A percentile compares a stretch with the other conserved stretches of the same genome.
phyloP scores from a whole-genome alignment of 768 basidiomycete genomes.

The Suillus placidus region DNA sequence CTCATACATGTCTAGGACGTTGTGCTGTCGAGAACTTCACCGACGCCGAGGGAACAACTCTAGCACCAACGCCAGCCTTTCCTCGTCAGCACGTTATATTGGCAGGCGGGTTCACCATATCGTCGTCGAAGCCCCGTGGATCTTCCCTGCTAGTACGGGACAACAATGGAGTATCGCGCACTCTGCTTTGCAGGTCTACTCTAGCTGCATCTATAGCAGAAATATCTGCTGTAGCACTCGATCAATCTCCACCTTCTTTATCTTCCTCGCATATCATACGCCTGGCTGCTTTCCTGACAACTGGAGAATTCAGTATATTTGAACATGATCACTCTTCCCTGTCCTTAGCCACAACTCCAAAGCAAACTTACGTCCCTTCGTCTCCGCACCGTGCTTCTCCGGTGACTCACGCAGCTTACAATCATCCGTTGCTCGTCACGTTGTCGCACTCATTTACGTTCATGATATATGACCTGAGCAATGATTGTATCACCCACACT shows the following conservation, averaged over 20 bases:
- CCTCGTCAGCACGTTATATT: constrained; percentile 50
- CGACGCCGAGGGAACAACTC: constrained; percentile 12
- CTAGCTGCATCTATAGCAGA: constrained; percentile 33
- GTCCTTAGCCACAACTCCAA: constrained; percentile 42
- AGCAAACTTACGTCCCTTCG: constrained; percentile 51
- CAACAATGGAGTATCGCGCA: constrained; percentile 34
- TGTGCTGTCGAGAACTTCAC: constrained; percentile 50
- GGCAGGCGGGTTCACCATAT: constrained; percentile 61
- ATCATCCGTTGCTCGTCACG: constrained; percentile 77
- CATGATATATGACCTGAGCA: constrained; percentile 71
- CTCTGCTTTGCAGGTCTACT: constrained; percentile 47
- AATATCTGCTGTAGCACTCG: constrained; percentile 70
- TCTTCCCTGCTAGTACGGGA: constrained; percentile 25
- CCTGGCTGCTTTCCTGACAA: constrained; percentile 64
- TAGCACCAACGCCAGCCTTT: constrained; percentile 15
- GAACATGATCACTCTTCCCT: constrained; percentile 50
- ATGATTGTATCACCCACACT: constrained; percentile 50
- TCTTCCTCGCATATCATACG: constrained; percentile 36
- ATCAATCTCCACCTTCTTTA: constrained; percentile 66
- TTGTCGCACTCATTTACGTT: constrained; percentile 69
- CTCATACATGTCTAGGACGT: constrained; percentile 53
- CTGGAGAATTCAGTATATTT: constrained; percentile 68
- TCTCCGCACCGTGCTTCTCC: constrained; percentile 44
- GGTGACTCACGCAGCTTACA: constrained; percentile 70
- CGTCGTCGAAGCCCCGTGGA: constrained; percentile 32